These are phyloP conservation scores for Aspergillus indologenus DNA, from an alignment of 495 filamentous ascomycete genomes.

Conservation along the genomic window DNA sequence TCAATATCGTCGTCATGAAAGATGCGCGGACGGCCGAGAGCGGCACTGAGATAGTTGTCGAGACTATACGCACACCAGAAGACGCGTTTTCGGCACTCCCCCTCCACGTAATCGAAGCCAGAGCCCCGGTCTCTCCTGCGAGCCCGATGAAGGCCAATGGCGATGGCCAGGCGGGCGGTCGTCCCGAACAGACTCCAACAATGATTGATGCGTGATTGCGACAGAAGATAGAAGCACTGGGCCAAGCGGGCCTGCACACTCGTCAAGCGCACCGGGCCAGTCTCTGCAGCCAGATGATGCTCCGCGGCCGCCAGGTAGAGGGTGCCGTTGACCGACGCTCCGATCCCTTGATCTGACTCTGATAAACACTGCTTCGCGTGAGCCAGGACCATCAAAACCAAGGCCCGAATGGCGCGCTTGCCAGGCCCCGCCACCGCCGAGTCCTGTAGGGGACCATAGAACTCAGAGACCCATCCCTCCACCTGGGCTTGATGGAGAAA, in stretches of 20 bases:
- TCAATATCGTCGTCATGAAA: conserved; percentile 46
- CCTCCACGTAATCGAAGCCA: conserved; percentile 19
- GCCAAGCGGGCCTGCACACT: conserved; percentile 35
- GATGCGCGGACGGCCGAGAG: conserved; percentile 41
- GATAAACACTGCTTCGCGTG: conserved; percentile 23
- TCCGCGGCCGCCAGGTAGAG: conserved; percentile 26
- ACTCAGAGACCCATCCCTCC: conserved; percentile 20
- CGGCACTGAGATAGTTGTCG: conserved; percentile 46
- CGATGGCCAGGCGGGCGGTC: conserved; percentile 32
- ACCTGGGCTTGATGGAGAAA: conserved; percentile 27
- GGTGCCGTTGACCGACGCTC: conserved; percentile 18
- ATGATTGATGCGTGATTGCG: conserved; percentile 35
- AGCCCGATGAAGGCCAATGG: conserved; percentile 31
- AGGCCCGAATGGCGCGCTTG: conserved; percentile 15
- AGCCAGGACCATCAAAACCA: conserved; percentile 25
- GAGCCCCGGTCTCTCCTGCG: conserved; percentile 17
- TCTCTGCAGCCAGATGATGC: conserved; percentile 27
- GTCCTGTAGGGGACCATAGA: conserved; percentile 17
- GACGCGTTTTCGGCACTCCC: conserved; percentile 36
- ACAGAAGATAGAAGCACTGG: conserved; percentile 35
- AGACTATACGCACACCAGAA: conserved; percentile 50
- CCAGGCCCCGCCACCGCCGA: conserved; percentile 6
- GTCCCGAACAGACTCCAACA: conserved; percentile 42
- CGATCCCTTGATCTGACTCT: conserved; percentile 1
- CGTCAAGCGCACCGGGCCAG: conserved; percentile 28